phyloP scores from a whole-genome alignment of 1,284 basidiomycete species.

The Uromyces viciae-fabae region DNA sequence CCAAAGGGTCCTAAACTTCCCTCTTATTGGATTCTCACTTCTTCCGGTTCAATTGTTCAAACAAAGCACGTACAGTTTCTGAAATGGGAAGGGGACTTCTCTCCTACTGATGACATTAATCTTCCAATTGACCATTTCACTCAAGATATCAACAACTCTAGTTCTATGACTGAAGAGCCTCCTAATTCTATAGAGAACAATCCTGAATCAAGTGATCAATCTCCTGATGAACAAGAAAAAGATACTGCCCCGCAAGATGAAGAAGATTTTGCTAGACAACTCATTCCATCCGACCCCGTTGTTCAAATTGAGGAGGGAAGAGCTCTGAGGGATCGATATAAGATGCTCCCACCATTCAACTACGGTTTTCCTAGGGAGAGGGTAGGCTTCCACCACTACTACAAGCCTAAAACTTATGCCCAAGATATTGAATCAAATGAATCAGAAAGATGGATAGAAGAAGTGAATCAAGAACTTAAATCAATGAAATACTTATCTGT shows the following conservation, averaged over 20 bases:
- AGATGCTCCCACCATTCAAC: too few relatives aligned
- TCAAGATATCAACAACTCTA: background rate
- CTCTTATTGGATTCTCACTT: background rate
- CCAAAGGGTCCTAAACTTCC: background rate
- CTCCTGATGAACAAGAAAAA: background rate
- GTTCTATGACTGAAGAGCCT: background rate
- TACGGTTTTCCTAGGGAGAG: too few relatives aligned
- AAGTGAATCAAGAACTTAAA: background rate
- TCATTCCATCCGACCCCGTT: too few relatives aligned
- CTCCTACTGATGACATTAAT: background rate
- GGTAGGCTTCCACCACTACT: constrained; percentile 5
- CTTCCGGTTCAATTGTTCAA: background rate
- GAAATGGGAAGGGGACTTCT: background rate
- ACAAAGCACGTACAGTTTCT: background rate
- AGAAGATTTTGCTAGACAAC: too few relatives aligned
- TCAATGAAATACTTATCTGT: background rate
- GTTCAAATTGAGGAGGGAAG: too few relatives aligned
- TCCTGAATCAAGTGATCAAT: background rate
- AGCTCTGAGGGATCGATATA: too few relatives aligned
- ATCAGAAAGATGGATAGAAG: background rate
- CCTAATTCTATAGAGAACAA: background rate
- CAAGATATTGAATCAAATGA: background rate
- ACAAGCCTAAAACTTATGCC: constrained; percentile 1
- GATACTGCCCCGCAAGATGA: too few relatives aligned
- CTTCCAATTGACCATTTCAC: background rate